A percentile compares a stretch with the other conserved stretches of the same genome.
Evolutionary conservation across 306 rosid species (phyloP).

Genomic region (Pachyrhizus erosus): DNA sequence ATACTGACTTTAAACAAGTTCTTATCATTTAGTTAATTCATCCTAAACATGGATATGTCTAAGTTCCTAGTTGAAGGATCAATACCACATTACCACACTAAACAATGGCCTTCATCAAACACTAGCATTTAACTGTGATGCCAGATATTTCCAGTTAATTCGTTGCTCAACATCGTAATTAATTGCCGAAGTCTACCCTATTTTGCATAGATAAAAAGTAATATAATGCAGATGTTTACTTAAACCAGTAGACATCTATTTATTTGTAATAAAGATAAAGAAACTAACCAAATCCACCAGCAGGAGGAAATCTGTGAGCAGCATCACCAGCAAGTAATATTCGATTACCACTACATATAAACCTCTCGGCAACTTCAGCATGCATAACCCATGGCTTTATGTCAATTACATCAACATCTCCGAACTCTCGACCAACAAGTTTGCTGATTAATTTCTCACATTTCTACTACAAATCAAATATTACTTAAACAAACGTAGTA

Average conservation of each 20-base stretch:
- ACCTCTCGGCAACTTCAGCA: constrained; percentile 96
- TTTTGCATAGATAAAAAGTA: constrained; percentile 21
- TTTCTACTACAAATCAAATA: constrained; percentile 58
- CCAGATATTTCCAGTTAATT: constrained; percentile 27
- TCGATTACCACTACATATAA: constrained; percentile 60
- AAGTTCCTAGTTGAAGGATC: neutral
- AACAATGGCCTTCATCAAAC: constrained; percentile 4
- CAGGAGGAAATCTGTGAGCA: constrained; percentile 98
- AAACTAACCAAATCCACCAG: constrained; percentile 97
- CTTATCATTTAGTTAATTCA: neutral
- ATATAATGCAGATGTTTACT: neutral
- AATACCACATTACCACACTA: constrained; percentile 6
- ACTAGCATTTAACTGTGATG: neutral
- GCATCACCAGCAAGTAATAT: constrained; percentile 93
- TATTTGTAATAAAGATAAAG: constrained; percentile 38
- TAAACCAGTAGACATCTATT: constrained; percentile 18
- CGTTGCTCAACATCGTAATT: neutral
- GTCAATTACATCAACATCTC: constrained; percentile 75
- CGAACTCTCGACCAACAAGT: constrained; percentile 82
- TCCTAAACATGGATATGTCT: neutral
- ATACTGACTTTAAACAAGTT: neutral
- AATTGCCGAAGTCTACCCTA: constrained; percentile 9
- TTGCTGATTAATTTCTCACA: constrained; percentile 76
- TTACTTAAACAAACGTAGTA: constrained; percentile 17
- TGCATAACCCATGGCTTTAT: constrained; percentile 97